Percentiles rank a stretch among this genome's conserved stretches.
Conservation (phyloP, 2,329 filamentous ascomycete genomes). For the Lachnellula arida region DNA sequence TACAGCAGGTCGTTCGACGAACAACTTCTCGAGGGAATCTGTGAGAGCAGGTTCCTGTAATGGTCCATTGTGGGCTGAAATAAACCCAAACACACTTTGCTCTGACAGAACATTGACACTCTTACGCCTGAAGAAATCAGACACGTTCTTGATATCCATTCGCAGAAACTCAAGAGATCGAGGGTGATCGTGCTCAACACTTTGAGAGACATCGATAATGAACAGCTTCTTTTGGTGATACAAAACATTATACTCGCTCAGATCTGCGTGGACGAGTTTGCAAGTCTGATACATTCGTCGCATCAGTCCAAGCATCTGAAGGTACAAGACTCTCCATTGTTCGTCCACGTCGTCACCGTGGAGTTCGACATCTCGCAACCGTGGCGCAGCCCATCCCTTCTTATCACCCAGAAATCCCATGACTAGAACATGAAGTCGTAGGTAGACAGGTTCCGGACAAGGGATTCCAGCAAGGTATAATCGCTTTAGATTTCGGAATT, state of each 20-base stretch:
- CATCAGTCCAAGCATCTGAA: slow-evolving; percentile 84
- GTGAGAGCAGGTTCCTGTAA: slow-evolving; percentile 58
- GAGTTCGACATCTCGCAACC: slow-evolving; percentile 81
- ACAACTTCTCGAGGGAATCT: slow-evolving; percentile 61
- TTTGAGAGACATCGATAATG: slow-evolving; percentile 97
- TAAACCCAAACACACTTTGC: slow-evolving; percentile 76
- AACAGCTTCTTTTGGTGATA: slow-evolving; percentile 80
- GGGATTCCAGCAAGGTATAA: slow-evolving; percentile 81
- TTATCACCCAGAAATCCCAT: slow-evolving; percentile 91
- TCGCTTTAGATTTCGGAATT: slow-evolving; percentile 87
- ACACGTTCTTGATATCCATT: slow-evolving; percentile 98
- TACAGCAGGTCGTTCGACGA: slow-evolving; percentile 52
- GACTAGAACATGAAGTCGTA: slow-evolving; percentile 90
- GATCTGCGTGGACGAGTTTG: slow-evolving; percentile 86
- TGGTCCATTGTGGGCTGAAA: slow-evolving; percentile 58
- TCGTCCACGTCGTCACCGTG: slow-evolving; percentile 60
- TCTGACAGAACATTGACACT: slow-evolving; percentile 79
- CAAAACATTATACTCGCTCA: slow-evolving; percentile 97
- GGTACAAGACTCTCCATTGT: slow-evolving; percentile 74
- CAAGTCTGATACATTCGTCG: slow-evolving; percentile 90
- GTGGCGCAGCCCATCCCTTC: slow-evolving; percentile 82
- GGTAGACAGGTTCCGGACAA: slow-evolving; percentile 81
- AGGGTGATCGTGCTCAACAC: slow-evolving; percentile 94
- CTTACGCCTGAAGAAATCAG: slow-evolving; percentile 85
- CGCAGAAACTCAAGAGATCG: slow-evolving; percentile 87